Percentiles rank a stretch among this genome's conserved stretches.
Evolutionary conservation across 805 yeast species (phyloP).

Genomic region (Candida loeiensis): DNA sequence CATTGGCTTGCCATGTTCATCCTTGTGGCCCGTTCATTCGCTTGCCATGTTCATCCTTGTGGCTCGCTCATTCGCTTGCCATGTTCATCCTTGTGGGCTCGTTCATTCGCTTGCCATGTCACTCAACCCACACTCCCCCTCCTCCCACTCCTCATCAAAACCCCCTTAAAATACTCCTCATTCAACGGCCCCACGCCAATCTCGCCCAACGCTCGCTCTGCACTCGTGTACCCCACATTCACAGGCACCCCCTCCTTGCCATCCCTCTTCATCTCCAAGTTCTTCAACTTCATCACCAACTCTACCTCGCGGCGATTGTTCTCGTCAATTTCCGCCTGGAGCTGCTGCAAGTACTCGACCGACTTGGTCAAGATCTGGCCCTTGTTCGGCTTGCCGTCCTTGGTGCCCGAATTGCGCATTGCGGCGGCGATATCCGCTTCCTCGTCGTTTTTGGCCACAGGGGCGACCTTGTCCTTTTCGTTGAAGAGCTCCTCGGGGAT

Average conservation of each 20-base stretch:
- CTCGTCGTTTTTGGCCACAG: constrained; percentile 12
- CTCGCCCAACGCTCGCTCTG: constrained; percentile 69
- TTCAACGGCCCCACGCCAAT: constrained; percentile 84
- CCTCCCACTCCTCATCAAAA: constrained; percentile 12
- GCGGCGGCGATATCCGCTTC: constrained; percentile 31
- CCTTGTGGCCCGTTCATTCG: too few species aligned
- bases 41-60: too few species aligned
- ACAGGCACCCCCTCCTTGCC: constrained; percentile 40
- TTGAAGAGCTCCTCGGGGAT: constrained; percentile 36
- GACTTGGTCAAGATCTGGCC: constrained; percentile 76
- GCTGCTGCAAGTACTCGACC: constrained; percentile 63
- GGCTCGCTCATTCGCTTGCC: not conserved
- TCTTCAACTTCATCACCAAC: constrained; percentile 55
- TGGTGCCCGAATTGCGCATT: constrained; percentile 52
- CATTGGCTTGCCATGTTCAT: too few species aligned
- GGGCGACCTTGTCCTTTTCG: constrained; percentile 12
- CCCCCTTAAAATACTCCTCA: constrained; percentile 26
- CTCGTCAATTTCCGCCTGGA: constrained; percentile 72
- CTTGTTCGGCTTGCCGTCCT: constrained; percentile 81
- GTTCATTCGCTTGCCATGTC: not conserved
- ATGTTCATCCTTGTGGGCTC: not conserved
- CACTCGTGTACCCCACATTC: constrained; percentile 59
- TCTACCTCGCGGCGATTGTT: constrained; percentile 79
- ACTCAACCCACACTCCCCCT: constrained; percentile 7
- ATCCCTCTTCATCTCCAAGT: constrained; percentile 46